Percentiles rank a stretch among this genome's conserved stretches.
These are phyloP conservation scores for Noccaea caerulescens DNA, from an alignment of 345 rosid species.

Conservation along the genomic window DNA sequence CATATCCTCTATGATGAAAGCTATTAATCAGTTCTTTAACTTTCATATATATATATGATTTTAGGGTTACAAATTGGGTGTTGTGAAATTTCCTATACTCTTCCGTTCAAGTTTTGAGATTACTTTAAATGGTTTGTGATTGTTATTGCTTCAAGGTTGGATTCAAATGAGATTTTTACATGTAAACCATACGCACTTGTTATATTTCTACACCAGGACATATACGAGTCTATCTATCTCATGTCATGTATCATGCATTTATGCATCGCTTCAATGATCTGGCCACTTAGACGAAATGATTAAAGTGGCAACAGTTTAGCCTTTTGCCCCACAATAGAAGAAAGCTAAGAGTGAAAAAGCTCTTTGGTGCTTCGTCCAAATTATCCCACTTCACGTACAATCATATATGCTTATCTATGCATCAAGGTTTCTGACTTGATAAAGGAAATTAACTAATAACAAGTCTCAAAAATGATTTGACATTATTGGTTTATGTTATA, in stretches of 20 bases:
- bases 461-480: no score
- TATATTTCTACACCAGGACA: background rate
- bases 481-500: no score
- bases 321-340: conserved; percentile 16
- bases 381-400: conserved; percentile 1
- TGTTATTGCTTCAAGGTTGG: background rate
- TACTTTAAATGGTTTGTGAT: background rate
- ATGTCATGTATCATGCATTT: background rate
- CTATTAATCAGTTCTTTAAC: no score
- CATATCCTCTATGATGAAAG: no score
- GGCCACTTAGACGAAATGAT: conserved; percentile 16
- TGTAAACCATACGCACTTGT: background rate
- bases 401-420: conserved; percentile 2
- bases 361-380: background rate
- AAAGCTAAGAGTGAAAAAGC: background rate
- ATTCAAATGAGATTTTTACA: background rate
- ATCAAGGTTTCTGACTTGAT: no score
- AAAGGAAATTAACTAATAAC: no score
- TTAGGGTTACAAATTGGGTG: no score
- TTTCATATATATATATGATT: no score
- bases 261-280: conserved; percentile 19
- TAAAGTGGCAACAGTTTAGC: conserved; percentile 9
- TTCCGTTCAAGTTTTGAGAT: background rate
- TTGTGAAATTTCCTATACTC: background rate
- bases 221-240: background rate